Evolutionary conservation across 2,329 filamentous ascomycete genomes (phyloP).

Genomic region (Rhinocladiella similis): DNA sequence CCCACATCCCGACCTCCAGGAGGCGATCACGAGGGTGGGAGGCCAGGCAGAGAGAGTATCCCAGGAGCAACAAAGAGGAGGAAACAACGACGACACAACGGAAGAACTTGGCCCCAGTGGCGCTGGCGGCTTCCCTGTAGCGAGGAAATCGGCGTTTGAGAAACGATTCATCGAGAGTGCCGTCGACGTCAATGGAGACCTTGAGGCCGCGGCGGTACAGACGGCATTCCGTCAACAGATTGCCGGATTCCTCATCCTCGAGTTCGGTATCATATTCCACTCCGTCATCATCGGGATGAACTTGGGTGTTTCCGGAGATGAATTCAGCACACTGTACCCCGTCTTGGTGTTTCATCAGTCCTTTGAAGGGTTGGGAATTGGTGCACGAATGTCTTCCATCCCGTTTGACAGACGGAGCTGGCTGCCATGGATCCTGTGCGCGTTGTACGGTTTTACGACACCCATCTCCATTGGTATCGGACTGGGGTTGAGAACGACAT

Average conservation of each 20-base stretch:
- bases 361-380: constrained; percentile 64
- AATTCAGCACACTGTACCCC: constrained; percentile 59
- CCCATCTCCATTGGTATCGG: constrained; percentile 53
- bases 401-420: constrained; percentile 47
- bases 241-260: constrained; percentile 47
- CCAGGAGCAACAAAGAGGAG: background rate
- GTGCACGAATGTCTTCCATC: constrained; percentile 59
- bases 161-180: background rate
- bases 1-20: constrained; percentile 22
- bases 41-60: background rate
- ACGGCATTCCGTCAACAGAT: constrained; percentile 41
- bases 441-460: constrained; percentile 52
- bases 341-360: constrained; percentile 64
- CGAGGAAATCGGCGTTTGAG: background rate
- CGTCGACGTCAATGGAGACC: constrained; percentile 9
- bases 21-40: constrained; percentile 8
- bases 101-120: background rate
- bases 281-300: constrained; percentile 64
- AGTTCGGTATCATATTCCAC: constrained; percentile 64
- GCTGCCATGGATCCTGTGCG: constrained; percentile 52
- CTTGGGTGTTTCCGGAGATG: constrained; percentile 56
- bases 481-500: constrained; percentile 46
- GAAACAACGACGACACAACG: background rate
- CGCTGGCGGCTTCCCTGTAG: background rate
- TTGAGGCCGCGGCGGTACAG: constrained; percentile 29